A percentile compares a stretch with the other conserved stretches of the same genome.
Conservation (phyloP, 2,329 filamentous ascomycete genomes). For the Elsinoe batatas region DNA sequence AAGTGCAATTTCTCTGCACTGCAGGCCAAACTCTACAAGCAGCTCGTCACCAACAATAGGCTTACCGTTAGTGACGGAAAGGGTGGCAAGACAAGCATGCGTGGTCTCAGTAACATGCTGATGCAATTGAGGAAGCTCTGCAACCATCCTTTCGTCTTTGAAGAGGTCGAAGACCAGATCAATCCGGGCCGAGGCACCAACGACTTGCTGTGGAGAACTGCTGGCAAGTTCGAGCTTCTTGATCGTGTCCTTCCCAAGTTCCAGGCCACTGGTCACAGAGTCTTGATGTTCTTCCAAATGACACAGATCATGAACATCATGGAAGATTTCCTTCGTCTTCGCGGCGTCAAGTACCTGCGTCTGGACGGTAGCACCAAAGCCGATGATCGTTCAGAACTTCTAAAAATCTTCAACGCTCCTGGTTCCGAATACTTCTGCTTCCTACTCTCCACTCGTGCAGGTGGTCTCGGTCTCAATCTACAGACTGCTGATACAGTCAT, state of each 20-base stretch:
- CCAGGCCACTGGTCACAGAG: constrained; percentile 78
- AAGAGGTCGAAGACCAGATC: constrained; percentile 96
- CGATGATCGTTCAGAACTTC: constrained; percentile 85
- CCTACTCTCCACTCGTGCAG: constrained; percentile 93
- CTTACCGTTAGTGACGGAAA: constrained; percentile 91
- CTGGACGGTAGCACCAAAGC: constrained; percentile 96
- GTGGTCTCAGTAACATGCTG: constrained; percentile 97
- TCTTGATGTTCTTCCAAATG: constrained; percentile 99
- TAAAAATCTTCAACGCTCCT: constrained; percentile 82
- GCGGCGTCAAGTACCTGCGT: constrained; percentile 76
- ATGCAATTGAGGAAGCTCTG: constrained; percentile 99
- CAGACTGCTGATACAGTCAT: constrained; percentile 98
- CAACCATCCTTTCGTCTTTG: constrained; percentile 98
- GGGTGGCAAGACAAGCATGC: constrained; percentile 86
- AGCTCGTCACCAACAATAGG: constrained; percentile 92
- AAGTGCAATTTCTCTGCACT: constrained; percentile 97
- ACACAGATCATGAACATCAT: constrained; percentile 99
- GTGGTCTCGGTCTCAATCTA: constrained; percentile 92
- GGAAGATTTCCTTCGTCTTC: constrained; percentile 89
- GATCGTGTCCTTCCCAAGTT: constrained; percentile 93
- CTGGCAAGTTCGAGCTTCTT: constrained; percentile 93
- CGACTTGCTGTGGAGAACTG: constrained; percentile 86
- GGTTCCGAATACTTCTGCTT: constrained; percentile 95
- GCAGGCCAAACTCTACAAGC: constrained; percentile 90
- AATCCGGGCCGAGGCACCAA: constrained; percentile 83